Base-by-base conservation (phyloP, 805 yeast genomes). In the Barnettozyma sucrosica region DNA sequence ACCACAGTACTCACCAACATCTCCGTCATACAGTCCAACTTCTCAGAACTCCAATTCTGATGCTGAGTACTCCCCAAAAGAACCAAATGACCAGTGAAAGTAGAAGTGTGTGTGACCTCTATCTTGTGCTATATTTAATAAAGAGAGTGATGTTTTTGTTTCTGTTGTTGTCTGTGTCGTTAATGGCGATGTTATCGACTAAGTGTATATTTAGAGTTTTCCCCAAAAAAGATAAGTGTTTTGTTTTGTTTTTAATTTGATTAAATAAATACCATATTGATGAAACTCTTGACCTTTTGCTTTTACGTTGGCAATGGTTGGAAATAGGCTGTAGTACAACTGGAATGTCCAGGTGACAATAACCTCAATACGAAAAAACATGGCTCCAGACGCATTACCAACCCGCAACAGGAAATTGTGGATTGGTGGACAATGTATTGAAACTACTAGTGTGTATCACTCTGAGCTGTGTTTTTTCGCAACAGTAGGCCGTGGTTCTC, bases 1-100 rank as follows among this genome's bases (percentile, higher is more conserved):
- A 36, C 42, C 77, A 43, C 48, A 60, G 5, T 66, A 68, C 52
- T 59, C 66, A 8, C 70, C 72, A 52, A 66, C 37, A 34, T 34
- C 37, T 14, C 37, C 80, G 43, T 55, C 59, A 24, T 72, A 72
- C 52, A 66, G 72, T 25, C 77, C 79, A 45, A 63, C 65, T 20
- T 68, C 77, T 38, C 73, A 46, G 26, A 42, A 46, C 34, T 41
- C 49, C 25, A 36, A 36, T 20, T 46, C 49, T 10, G 49, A 46
- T 42, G 46, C 77, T 43, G 49, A 60, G 5, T 66, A 68, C 52
- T 59, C 66, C 5, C 70, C 72, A 51, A 66, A 66, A 20, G 64
- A 67, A 3, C 28, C 50, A 24, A 46, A 48, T 2, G 45, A 46
- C 7, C 46, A 50, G n/a, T 48, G 28, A 26, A 32, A 21, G 28